Conservation (phyloP, 768 basidiomycete species). For the Collybia sp. region DNA sequence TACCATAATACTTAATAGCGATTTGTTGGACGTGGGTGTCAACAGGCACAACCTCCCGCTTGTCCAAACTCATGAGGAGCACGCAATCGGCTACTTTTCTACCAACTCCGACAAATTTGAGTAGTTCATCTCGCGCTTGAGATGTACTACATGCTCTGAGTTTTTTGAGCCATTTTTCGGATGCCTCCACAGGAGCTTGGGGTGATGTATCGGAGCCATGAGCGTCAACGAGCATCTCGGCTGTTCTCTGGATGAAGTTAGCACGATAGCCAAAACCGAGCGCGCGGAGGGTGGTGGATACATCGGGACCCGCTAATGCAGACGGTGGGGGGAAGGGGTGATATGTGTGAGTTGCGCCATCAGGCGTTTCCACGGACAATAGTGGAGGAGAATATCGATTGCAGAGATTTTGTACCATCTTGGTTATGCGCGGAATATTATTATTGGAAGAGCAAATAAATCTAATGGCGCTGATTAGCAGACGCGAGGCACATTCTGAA, state of each 20-base stretch:
- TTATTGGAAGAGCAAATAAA: conserved; percentile 99
- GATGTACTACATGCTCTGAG: conserved; percentile 46
- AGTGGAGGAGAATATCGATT: conserved; percentile 69
- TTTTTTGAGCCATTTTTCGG: conserved; percentile 57
- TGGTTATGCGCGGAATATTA: conserved; percentile 90
- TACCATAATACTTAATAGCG: conserved; percentile 71
- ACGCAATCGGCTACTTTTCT: conserved; percentile 97
- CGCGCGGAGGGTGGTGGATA: conserved; percentile 61
- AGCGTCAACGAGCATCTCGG: conserved; percentile 65
- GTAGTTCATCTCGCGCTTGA: conserved; percentile 67
- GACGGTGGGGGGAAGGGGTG: conserved; percentile 86
- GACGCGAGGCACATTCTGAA: background rate
- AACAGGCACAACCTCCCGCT: conserved; percentile 88
- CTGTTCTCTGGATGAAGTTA: conserved; percentile 80
- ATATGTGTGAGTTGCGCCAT: conserved; percentile 37
- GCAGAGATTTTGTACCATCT: conserved; percentile 86
- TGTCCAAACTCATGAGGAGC: conserved; percentile 87
- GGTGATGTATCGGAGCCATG: conserved; percentile 27
- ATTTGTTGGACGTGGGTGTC: conserved; percentile 96
- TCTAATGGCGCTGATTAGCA: conserved; percentile 30
- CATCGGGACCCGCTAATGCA: conserved; percentile 51
- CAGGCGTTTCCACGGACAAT: conserved; percentile 33
- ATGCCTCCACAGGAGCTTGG: conserved; percentile 31
- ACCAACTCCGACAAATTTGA: conserved; percentile 88
- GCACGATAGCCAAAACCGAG: conserved; percentile 97